These are phyloP conservation scores for Pneumocystis carinii DNA, from an alignment of 1,139 yeast genomes.

Conservation along the genomic window DNA sequence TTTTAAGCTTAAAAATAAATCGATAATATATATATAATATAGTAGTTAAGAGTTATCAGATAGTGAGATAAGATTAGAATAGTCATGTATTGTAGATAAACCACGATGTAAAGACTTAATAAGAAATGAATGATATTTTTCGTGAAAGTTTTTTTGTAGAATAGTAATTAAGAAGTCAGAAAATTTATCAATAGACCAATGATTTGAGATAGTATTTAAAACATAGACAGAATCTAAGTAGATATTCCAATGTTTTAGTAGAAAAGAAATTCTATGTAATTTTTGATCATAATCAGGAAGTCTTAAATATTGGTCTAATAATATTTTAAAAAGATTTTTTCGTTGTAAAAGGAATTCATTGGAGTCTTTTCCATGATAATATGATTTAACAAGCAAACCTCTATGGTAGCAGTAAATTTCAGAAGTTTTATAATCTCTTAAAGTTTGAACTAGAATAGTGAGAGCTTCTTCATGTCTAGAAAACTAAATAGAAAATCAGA, in stretches of 20 bases:
- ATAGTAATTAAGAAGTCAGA: constrained; percentile 19
- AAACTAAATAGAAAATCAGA: constrained; percentile 13
- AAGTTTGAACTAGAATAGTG: constrained; percentile 21
- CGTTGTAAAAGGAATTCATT: constrained; percentile 11
- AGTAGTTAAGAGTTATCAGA: not conserved
- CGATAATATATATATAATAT: not conserved
- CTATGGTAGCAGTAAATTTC: constrained; percentile 24
- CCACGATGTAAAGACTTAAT: constrained; percentile 4
- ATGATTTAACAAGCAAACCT: constrained; percentile 8
- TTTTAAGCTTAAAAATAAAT: no score
- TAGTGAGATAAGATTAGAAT: not conserved
- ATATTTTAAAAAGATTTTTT: constrained; percentile 19
- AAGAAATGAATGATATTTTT: constrained; percentile 14
- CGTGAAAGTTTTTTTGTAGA: constrained; percentile 13
- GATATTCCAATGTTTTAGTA: constrained; percentile 23
- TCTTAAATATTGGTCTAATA: constrained; percentile 20
- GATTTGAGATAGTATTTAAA: constrained; percentile 21
- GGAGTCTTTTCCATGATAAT: constrained; percentile 3
- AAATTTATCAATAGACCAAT: constrained; percentile 26
- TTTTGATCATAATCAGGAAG: constrained; percentile 18
- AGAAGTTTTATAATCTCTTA: constrained; percentile 25
- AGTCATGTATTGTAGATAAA: not conserved
- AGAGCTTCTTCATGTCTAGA: constrained; percentile 23
- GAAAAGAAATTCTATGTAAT: constrained; percentile 18
- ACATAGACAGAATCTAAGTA: constrained; percentile 19